Base-by-base conservation (phyloP, 164 flowering plant genomes). In the Magnolia sinica region DNA sequence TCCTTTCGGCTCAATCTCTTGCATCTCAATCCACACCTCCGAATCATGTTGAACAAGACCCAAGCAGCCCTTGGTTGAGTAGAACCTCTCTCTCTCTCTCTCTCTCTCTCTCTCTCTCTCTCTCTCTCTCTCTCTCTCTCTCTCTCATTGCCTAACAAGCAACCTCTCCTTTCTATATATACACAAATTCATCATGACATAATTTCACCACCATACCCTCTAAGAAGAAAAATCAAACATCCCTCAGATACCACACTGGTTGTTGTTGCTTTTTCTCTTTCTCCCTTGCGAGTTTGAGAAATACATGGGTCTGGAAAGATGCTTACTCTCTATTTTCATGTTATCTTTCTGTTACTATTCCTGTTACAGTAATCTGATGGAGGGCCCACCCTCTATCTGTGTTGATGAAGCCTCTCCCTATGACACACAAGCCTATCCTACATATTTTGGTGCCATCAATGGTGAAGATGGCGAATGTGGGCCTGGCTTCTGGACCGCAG, bases 1-100 rank as follows among this genome's bases (percentile, higher is more conserved):
- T 45, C 73, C 66, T 85, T 83, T 49, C 88, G 86, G 84, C 80
- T 84, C 65, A 81, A 73, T 82, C 79, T 82, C 81, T 77, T 73
- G 66, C 64, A 72, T 69, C 70, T 73, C 37, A 81, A 79, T 64
- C 83, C 86, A 80, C 79, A 80, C 81, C 82, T 64, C 58, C 22
- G 61, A 31, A 75, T 68, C 71, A 80, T 20, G 64, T 37, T 70
- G 55, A 69, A 68, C 29, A 64, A 50, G 65, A 74, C 27, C 75
- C 31, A 61, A 59, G 63, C 79, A 45, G 50, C 74, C 66, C 52
- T 23, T 50, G 65, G 19, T 80, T 76, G 82, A 68, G 74, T 76
- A 50, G 66, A 74, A 23, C 20, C 37, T 31, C 37, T 31, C 37
- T 31, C 37, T 31, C 37, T 31, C 37, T 31, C 37, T 31, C 37